phyloP scores from a whole-genome alignment of 495 filamentous ascomycete genomes.

The Aspergillus baeticus region DNA sequence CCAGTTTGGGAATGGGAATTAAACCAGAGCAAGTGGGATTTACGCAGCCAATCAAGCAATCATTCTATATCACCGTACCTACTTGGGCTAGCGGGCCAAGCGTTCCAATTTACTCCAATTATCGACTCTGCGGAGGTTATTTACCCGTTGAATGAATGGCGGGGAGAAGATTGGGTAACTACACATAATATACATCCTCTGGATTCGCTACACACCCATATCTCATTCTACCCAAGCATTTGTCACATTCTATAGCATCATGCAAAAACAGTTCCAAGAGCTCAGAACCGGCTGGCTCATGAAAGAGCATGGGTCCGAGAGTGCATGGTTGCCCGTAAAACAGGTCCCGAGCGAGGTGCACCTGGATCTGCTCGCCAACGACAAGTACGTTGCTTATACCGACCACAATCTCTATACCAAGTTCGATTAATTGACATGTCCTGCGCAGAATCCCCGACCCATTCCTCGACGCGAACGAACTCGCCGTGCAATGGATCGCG shows the following conservation, averaged over 20 bases:
- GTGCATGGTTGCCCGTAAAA: not conserved
- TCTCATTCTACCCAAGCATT: no score
- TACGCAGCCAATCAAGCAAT: not conserved
- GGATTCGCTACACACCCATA: no score
- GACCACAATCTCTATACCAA: not conserved
- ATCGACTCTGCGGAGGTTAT: no score
- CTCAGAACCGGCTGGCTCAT: conserved; percentile 1
- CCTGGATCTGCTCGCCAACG: conserved; percentile 45
- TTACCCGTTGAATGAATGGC: no score
- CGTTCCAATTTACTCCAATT: not conserved
- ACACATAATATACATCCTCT: no score
- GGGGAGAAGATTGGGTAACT: no score
- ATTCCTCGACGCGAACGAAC: conserved; percentile 68
- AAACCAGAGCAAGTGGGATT: not conserved
- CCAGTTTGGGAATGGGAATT: not conserved
- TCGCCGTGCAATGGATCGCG: conserved; percentile 70
- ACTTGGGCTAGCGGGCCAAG: no score
- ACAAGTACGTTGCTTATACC: not conserved
- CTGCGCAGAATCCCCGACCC: conserved; percentile 61
- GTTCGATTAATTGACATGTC: no score
- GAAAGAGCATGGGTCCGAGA: not conserved
- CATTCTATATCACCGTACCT: no score
- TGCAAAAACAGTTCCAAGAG: not conserved
- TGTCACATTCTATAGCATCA: not conserved
- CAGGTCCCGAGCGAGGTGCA: conserved; percentile 48